Percentiles rank a stretch among this genome's conserved stretches.
Conservation (phyloP, 1,284 basidiomycete species). For the Exobasidium cylindrosporum region DNA sequence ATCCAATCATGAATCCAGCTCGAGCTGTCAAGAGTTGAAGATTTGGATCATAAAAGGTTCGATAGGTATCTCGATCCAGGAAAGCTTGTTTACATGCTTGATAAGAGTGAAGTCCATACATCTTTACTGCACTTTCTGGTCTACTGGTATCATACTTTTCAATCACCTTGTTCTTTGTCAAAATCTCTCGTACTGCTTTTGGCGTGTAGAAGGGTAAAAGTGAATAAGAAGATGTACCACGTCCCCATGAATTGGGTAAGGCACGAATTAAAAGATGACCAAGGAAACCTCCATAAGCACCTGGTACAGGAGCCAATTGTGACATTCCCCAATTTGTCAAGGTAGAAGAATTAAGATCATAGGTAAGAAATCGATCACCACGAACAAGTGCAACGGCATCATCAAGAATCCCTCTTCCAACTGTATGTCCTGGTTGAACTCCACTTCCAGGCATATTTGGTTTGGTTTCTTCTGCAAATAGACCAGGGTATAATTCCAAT, state of each 20-base stretch:
- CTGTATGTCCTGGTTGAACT: conserved; percentile 73
- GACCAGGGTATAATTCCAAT: conserved; percentile 69
- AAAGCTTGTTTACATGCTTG: conserved; percentile 57
- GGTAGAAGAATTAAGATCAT: conserved; percentile 74
- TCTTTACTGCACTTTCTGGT: conserved; percentile 33
- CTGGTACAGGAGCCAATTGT: conserved; percentile 26
- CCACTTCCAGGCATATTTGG: conserved; percentile 73
- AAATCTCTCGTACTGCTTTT: conserved; percentile 59
- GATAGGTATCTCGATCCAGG: conserved; percentile 46
- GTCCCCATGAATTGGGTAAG: conserved; percentile 60
- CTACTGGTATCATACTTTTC: conserved; percentile 59
- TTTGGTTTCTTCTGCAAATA: conserved; percentile 68
- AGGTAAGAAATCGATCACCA: conserved; percentile 76
- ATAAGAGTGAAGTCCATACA: conserved; percentile 60
- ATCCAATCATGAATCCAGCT: conserved; percentile 18
- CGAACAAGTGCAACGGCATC: conserved; percentile 83
- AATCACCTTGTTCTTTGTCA: conserved; percentile 62
- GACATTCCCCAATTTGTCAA: conserved; percentile 61
- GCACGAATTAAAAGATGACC: conserved; percentile 67
- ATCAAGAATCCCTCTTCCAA: conserved; percentile 78
- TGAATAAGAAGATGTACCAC: conserved; percentile 65
- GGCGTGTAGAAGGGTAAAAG: conserved; percentile 82
- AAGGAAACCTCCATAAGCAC: conserved; percentile 58
- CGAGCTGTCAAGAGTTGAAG: conserved; percentile 4
- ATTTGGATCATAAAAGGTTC: conserved; percentile 19